Conservation (phyloP, 1,284 basidiomycete species). For the Neotropicomus parvogracilis region DNA sequence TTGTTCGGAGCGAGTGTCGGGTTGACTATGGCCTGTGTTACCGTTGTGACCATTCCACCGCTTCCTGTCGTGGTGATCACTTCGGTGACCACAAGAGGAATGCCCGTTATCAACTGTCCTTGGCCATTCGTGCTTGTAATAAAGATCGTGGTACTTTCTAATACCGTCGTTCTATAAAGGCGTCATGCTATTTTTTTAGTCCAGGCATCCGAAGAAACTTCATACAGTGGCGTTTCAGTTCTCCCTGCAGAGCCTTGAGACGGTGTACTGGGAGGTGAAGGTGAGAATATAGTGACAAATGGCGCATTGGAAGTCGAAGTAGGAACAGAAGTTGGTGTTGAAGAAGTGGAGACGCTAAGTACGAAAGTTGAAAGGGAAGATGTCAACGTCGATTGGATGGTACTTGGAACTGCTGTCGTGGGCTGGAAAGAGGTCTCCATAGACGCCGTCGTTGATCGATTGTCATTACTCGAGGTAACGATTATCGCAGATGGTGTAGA, state of each 20-base stretch:
- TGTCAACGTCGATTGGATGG: constrained; percentile 3
- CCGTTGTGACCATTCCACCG: constrained; percentile 49
- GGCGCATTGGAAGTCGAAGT: constrained; percentile 4
- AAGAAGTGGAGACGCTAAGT: constrained; percentile 2
- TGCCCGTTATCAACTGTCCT: constrained; percentile 48
- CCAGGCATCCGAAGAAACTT: constrained; percentile 14
- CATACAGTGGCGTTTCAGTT: constrained; percentile 24
- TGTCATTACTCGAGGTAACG: constrained; percentile 6
- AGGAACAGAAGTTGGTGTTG: constrained; percentile 4
- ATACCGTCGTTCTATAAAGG: constrained; percentile 46
- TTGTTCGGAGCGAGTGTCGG: constrained; percentile 59
- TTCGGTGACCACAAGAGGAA: constrained; percentile 55
- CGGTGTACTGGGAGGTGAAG: constrained; percentile 16
- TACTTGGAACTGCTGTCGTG: constrained; percentile 10
- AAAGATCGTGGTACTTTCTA: constrained; percentile 46
- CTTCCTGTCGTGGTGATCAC: constrained; percentile 51
- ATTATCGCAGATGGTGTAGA: constrained; percentile 4
- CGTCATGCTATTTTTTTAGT: constrained; percentile 16
- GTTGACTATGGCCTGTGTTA: constrained; percentile 60
- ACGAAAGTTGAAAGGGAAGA: constrained; percentile 11
- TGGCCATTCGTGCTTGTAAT: constrained; percentile 55
- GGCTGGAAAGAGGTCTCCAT: constrained; percentile 4
- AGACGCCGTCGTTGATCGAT: constrained; percentile 11
- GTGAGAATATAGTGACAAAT: constrained; percentile 13
- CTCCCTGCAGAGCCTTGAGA: constrained; percentile 16